A percentile compares a stretch with the other conserved stretches of the same genome.
These are phyloP conservation scores for Knufia petricola DNA, from an alignment of 2,329 filamentous ascomycete species.

Conservation along the genomic window DNA sequence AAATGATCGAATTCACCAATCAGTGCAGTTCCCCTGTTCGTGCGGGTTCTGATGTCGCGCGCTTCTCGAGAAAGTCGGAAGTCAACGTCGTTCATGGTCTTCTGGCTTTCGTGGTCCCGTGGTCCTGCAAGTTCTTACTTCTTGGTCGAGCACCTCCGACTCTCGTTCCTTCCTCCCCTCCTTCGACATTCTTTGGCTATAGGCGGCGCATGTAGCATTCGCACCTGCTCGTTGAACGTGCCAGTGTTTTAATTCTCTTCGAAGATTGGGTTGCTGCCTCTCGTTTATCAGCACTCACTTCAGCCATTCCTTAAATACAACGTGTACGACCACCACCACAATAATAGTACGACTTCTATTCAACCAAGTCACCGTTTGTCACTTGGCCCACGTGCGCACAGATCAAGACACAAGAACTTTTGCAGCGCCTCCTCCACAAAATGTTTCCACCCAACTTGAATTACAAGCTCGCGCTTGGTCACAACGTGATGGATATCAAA, in stretches of 20 bases:
- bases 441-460: not conserved
- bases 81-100: not conserved
- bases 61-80: not conserved
- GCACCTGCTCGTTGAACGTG: slow-evolving; percentile 9
- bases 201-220: slow-evolving; percentile 9
- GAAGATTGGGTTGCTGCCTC: slow-evolving; percentile 28
- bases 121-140: no score
- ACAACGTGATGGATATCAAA: slow-evolving; percentile 9
- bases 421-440: not conserved
- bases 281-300: slow-evolving; percentile 27
- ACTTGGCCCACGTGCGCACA: not conserved
- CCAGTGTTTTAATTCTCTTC: slow-evolving; percentile 5
- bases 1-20: slow-evolving; percentile 23
- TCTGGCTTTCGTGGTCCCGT: slow-evolving; percentile 5
- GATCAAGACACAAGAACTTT: no score
- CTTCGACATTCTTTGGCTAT: slow-evolving; percentile 13
- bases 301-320: slow-evolving; percentile 14
- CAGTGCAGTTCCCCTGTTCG: slow-evolving; percentile 1
- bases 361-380: slow-evolving; percentile 3
- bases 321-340: slow-evolving; percentile 3
- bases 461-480: not conserved
- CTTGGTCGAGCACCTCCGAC: slow-evolving; percentile 11
- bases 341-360: slow-evolving; percentile 3
- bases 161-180: slow-evolving; percentile 14
- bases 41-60: slow-evolving; percentile 1